Evolutionary conservation across 768 basidiomycete species (phyloP).

Genomic region (Termitomyces sp.): DNA sequence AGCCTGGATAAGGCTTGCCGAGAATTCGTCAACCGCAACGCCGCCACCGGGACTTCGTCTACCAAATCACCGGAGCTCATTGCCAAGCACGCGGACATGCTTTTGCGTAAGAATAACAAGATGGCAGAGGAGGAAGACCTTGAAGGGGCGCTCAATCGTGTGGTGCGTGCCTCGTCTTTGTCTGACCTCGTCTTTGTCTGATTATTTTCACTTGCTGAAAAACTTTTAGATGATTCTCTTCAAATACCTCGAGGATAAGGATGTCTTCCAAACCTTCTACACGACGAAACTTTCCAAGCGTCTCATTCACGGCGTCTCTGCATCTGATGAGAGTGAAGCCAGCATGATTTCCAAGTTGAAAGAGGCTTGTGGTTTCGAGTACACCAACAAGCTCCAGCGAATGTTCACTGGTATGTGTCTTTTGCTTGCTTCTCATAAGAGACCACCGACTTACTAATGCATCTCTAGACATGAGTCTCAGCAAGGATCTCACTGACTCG

Average conservation of each 20-base stretch:
- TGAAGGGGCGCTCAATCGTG: constrained; percentile 88
- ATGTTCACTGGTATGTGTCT: constrained; percentile 89
- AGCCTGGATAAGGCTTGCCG: constrained; percentile 95
- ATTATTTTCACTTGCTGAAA: constrained; percentile 17
- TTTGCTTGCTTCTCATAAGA: not conserved
- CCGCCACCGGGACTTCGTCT: constrained; percentile 81
- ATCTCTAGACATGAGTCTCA: constrained; percentile 81
- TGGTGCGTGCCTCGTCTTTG: constrained; percentile 48
- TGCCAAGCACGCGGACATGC: constrained; percentile 89
- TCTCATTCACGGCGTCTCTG: constrained; percentile 87
- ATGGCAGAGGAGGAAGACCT: constrained; percentile 92
- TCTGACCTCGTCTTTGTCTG: too few species aligned
- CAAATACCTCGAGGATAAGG: constrained; percentile 99
- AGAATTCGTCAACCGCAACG: constrained; percentile 94
- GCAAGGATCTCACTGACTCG: constrained; percentile 93
- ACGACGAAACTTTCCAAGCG: constrained; percentile 94
- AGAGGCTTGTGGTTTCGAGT: constrained; percentile 98
- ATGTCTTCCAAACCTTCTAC: constrained; percentile 99
- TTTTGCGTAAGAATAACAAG: constrained; percentile 95
- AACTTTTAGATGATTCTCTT: constrained; percentile 86
- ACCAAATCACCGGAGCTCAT: constrained; percentile 93
- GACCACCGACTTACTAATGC: not conserved
- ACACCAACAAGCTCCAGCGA: constrained; percentile 95
- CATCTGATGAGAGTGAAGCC: constrained; percentile 95
- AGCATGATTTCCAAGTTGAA: constrained; percentile 99